phyloP scores from a whole-genome alignment of 2,329 filamentous ascomycete species.

The Hymenoscyphus linearis region DNA sequence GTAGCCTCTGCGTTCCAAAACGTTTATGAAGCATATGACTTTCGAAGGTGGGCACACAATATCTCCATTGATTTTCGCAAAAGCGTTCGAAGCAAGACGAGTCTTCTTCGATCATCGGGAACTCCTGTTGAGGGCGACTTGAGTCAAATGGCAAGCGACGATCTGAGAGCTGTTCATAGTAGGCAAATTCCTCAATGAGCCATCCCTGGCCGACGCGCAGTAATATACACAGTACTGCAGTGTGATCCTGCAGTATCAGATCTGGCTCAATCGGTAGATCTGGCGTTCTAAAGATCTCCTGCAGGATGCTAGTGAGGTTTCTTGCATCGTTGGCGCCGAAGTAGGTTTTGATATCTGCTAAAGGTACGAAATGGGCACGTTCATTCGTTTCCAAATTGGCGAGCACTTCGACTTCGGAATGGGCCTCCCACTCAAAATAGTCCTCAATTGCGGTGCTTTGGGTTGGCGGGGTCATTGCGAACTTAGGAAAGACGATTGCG shows the following conservation, averaged over 20 bases:
- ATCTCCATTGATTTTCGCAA: conserved; percentile 28
- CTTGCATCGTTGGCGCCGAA: conserved; percentile 15
- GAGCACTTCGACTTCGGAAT: conserved; percentile 17
- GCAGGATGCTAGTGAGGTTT: conserved; percentile 14
- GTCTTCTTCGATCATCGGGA: conserved; percentile 15
- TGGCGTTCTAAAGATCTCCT: conserved; percentile 16
- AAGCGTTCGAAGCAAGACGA: conserved; percentile 24
- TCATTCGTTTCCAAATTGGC: conserved; percentile 12
- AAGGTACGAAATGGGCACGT: conserved; percentile 19
- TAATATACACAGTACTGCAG: conserved; percentile 13
- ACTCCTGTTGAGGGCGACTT: conserved; percentile 15
- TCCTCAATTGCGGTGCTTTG: conserved; percentile 11
- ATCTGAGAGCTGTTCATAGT: conserved; percentile 15
- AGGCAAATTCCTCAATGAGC: conserved; percentile 10
- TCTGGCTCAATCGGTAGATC: conserved; percentile 19
- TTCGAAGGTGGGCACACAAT: conserved; percentile 25
- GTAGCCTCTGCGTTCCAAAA: conserved; percentile 22
- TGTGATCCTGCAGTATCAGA: conserved; percentile 20
- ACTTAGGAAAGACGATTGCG: not conserved
- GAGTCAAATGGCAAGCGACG: conserved; percentile 25
- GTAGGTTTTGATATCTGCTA: conserved; percentile 18
- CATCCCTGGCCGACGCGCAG: conserved; percentile 5
- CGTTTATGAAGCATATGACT: conserved; percentile 20
- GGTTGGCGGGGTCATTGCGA: not conserved
- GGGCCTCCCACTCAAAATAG: conserved; percentile 21